These are phyloP conservation scores for Sphagnum contortum DNA, from an alignment of 225 moss, liverwort and hornwort genomes.

Conservation along the genomic window DNA sequence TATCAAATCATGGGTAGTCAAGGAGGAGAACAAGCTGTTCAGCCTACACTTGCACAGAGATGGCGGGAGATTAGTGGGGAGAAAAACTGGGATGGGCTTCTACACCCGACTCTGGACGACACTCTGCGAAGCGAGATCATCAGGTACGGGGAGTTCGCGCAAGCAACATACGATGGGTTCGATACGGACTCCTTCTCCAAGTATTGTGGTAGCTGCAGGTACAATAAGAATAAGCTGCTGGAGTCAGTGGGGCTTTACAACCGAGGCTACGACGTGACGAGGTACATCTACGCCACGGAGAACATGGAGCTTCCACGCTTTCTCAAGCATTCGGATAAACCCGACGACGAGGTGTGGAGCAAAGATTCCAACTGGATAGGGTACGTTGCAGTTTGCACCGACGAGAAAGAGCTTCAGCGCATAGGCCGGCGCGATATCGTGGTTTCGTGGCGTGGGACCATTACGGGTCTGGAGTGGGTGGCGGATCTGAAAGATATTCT, in stretches of 20 bases:
- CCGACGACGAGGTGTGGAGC: constrained; percentile 26
- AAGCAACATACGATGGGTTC: constrained; percentile 51
- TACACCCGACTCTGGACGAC: constrained; percentile 38
- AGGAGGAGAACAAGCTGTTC: too few species aligned
- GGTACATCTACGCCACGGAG: constrained; percentile 57
- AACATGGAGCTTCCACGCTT: constrained; percentile 25
- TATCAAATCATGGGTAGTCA: too few species aligned
- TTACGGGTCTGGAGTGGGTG: constrained; percentile 41
- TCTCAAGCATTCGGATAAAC: constrained; percentile 6
- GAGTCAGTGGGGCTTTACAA: constrained; percentile 28
- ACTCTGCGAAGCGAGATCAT: constrained; percentile 54
- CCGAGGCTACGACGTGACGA: constrained; percentile 62
- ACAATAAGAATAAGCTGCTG: constrained; percentile 26
- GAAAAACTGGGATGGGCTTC: constrained; percentile 40
- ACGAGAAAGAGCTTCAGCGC: constrained; percentile 33
- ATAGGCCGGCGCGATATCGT: constrained; percentile 62
- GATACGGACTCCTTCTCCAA: constrained; percentile 33
- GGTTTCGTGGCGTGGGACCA: constrained; percentile 66
- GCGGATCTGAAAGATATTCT: constrained; percentile 29
- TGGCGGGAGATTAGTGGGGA: constrained; percentile 56
- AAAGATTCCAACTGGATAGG: constrained; percentile 71
- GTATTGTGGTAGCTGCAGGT: constrained; percentile 35
- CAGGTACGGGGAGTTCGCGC: constrained; percentile 61
- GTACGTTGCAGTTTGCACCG: constrained; percentile 63
- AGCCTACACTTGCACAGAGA: neutral